Evolutionary conservation across 495 filamentous ascomycete species (phyloP).

Genomic region (Staphylotrichum tortipilum): DNA sequence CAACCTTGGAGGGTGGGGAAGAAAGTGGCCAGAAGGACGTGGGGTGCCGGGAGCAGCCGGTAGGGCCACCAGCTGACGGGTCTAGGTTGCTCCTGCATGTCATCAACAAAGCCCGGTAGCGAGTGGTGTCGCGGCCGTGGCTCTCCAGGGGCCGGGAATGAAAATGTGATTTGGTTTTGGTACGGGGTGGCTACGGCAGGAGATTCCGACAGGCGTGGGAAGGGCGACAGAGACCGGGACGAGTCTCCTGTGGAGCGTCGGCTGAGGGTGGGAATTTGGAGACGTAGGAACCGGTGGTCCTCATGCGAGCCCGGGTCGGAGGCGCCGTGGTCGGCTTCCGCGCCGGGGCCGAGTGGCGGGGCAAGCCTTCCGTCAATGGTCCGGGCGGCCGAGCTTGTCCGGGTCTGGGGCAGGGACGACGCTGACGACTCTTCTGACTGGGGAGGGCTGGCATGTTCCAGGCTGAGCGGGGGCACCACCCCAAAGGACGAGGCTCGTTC

Average conservation of each 20-base stretch:
- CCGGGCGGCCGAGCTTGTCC: constrained; percentile 15
- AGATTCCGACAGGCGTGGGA: constrained; percentile 36
- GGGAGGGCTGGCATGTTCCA: constrained; percentile 6
- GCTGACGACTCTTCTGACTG: too few species aligned
- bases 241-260: constrained; percentile 45
- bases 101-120: constrained; percentile 31
- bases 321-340: neutral
- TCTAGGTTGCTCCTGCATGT: constrained; percentile 36
- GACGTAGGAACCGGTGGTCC: constrained; percentile 11
- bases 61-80: constrained; percentile 68
- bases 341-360: constrained; percentile 9
- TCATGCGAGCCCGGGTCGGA: neutral
- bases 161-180: constrained; percentile 28
- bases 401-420: constrained; percentile 5
- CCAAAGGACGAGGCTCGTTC: constrained; percentile 27
- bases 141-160: constrained; percentile 24
- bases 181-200: constrained; percentile 36
- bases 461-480: constrained; percentile 19
- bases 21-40: constrained; percentile 60
- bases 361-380: constrained; percentile 26
- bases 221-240: constrained; percentile 33
- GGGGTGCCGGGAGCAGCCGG: constrained; percentile 56
- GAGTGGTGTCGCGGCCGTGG: constrained; percentile 11
- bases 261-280: constrained; percentile 37
- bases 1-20: constrained; percentile 85